Evolutionary conservation across 23 red algal species (phyloP).

Genomic region (Pyropia haitanensis): DNA sequence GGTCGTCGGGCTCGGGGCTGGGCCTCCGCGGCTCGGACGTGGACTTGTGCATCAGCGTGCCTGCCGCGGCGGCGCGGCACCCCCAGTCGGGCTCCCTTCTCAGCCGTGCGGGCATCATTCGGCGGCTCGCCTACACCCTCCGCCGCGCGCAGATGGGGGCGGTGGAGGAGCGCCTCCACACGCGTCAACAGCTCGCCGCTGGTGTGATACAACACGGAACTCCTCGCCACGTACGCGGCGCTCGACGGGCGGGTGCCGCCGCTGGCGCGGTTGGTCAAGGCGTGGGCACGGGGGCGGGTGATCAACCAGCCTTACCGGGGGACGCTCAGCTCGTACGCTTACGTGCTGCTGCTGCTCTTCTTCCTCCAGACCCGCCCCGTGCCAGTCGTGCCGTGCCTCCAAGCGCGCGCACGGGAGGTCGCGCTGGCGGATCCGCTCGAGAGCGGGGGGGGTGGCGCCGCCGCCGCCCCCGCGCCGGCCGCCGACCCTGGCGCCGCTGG

Average conservation of each 20-base stretch:
- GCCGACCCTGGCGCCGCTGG: no score
- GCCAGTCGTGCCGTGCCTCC: slow-evolving; percentile 85
- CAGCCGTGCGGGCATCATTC: slow-evolving; percentile 1
- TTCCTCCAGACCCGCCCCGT: slow-evolving; percentile 51
- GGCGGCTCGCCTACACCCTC: slow-evolving; percentile 36
- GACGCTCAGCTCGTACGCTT: slow-evolving; percentile 95
- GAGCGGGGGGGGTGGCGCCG: neutral
- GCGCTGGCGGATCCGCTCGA: neutral
- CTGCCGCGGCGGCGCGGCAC: slow-evolving; percentile 5
- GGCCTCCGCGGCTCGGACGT: slow-evolving; percentile 69
- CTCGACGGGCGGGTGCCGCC: slow-evolving; percentile 78
- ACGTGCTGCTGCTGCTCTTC: slow-evolving; percentile 76
- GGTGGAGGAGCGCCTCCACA: slow-evolving; percentile 54
- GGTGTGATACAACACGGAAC: slow-evolving; percentile 66
- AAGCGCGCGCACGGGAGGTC: slow-evolving; percentile 4
- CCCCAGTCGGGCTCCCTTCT: no score
- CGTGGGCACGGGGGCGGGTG: slow-evolving; percentile 80
- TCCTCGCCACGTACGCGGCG: slow-evolving; percentile 69
- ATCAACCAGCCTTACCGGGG: slow-evolving; percentile 93
- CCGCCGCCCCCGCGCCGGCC: no score
- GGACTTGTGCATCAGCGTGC: slow-evolving; percentile 72
- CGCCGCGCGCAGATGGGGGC: slow-evolving; percentile 48
- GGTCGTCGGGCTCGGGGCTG: slow-evolving; percentile 70
- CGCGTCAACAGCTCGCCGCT: slow-evolving; percentile 79
- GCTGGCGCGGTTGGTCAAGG: slow-evolving; percentile 78